These are phyloP conservation scores for Pyrenula massariospora DNA, from an alignment of 495 filamentous ascomycete genomes.

Conservation along the genomic window DNA sequence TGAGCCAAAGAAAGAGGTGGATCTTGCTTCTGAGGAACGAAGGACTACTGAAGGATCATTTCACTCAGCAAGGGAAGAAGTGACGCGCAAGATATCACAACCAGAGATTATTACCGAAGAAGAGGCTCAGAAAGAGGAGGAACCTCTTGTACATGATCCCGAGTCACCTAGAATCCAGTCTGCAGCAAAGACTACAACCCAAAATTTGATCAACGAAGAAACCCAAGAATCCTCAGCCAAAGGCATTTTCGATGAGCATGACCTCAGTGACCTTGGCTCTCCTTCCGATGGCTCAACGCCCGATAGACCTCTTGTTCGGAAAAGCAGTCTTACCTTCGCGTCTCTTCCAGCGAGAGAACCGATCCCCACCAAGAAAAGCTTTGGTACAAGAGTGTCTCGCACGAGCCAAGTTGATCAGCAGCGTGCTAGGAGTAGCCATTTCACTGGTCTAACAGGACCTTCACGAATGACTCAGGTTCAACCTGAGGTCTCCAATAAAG, in stretches of 20 bases:
- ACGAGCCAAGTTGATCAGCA: slow-evolving; percentile 61
- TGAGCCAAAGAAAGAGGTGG: background rate
- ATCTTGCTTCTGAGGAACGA: slow-evolving; percentile 25
- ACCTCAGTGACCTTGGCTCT: slow-evolving; percentile 42
- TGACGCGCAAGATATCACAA: slow-evolving; percentile 10
- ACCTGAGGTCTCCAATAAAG: background rate
- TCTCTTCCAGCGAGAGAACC: slow-evolving; percentile 86
- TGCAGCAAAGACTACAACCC: slow-evolving; percentile 6
- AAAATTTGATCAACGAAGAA: background rate
- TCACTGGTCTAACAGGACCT: slow-evolving; percentile 38
- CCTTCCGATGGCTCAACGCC: slow-evolving; percentile 53
- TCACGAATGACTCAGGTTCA: slow-evolving; percentile 9
- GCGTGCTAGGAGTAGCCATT: slow-evolving; percentile 39
- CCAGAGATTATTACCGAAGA: background rate
- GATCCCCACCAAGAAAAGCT: slow-evolving; percentile 63
- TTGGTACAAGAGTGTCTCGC: slow-evolving; percentile 59
- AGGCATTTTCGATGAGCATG: slow-evolving; percentile 1
- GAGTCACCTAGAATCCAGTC: background rate
- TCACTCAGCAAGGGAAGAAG: slow-evolving; percentile 55
- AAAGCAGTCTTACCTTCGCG: slow-evolving; percentile 89
- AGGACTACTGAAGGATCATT: slow-evolving; percentile 50
- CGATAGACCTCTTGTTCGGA: slow-evolving; percentile 55
- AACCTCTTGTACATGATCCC: background rate
- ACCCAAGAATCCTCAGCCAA: slow-evolving; percentile 4
- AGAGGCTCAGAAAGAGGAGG: background rate